Percentiles rank a stretch among this genome's conserved stretches.
Conservation (phyloP, 768 basidiomycete species). For the Lactarius indigo region DNA sequence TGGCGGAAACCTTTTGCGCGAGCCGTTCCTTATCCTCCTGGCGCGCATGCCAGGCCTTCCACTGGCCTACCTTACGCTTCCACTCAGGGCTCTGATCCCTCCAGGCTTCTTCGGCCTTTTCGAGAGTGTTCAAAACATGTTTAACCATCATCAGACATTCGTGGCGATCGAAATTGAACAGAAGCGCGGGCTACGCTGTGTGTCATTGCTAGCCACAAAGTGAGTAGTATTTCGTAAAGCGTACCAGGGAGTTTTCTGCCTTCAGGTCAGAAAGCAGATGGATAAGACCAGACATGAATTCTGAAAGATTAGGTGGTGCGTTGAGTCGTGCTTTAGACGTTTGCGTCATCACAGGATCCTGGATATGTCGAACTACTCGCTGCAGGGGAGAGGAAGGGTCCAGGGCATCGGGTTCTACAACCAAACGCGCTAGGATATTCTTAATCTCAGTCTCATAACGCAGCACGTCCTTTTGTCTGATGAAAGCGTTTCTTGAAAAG, state of each 20-base stretch:
- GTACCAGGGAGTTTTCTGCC: constrained; percentile 48
- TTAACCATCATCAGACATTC: constrained; percentile 54
- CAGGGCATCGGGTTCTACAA: constrained; percentile 37
- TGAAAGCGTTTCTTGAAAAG: constrained; percentile 39
- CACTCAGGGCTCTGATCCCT: constrained; percentile 43
- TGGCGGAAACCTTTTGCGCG: constrained; percentile 40
- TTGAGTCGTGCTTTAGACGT: constrained; percentile 32
- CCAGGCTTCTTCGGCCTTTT: constrained; percentile 49
- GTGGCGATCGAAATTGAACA: constrained; percentile 63
- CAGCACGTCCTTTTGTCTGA: constrained; percentile 60
- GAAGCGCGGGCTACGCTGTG: constrained; percentile 51
- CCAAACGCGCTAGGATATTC: constrained; percentile 36
- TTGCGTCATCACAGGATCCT: constrained; percentile 36
- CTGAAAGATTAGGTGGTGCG: constrained; percentile 30
- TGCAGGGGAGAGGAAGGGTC: constrained; percentile 35
- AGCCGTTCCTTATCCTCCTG: constrained; percentile 48
- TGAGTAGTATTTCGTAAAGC: constrained; percentile 26
- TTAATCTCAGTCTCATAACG: constrained; percentile 56
- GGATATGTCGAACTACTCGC: constrained; percentile 39
- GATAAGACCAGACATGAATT: constrained; percentile 46
- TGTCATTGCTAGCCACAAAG: neutral
- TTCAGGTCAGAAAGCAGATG: constrained; percentile 57
- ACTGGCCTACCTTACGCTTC: constrained; percentile 48
- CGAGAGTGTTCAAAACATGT: constrained; percentile 37
- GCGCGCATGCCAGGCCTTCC: constrained; percentile 46